Evolutionary conservation across 345 rosid genomes (phyloP), one percentile per base, ranked within the genome.

Genomic region (Gossypium herbaceum): DNA sequence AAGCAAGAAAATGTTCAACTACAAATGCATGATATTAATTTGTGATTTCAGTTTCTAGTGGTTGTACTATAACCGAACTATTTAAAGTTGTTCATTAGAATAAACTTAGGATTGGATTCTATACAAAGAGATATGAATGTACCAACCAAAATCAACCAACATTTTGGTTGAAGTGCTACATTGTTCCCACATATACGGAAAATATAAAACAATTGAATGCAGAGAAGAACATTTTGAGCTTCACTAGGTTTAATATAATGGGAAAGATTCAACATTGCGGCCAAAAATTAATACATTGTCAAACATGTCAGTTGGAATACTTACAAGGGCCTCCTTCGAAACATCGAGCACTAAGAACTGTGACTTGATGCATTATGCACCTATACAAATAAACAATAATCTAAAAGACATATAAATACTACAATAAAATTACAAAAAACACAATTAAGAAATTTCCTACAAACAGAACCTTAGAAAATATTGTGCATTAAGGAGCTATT

Each of bases 241-340:
- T 52, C 25, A 47, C 58, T 52, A 59, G 68, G 43, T 43, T 59
- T 15, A 68, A 66, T 29, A 65, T 34, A 61, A 45, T 12, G 48
- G 61, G 61, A 74, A 7, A 47, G 29, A 0, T 17, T 17, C 29
- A 2, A 16, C 66, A 25, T 13, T 15, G 19, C 22, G 9, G 50
- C 50, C 7, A 71, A 41, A 69, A 12, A 20, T 20, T 45, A 45
- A 51, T 51, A 56, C 72, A 44, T 58, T 58, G 19, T 11, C 16
- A 17, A 41, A 4, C 34, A 39, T 7, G 20, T 2, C 17, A 12
- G 66, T 27, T 34, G 25, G 68, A 79, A 73, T 67, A 71, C 79
- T 77, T 82, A 82, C 79, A 17, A 51, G 44, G n/a, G 74, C 59
- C 62, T 67, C 84, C 83, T 77, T 80, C 29, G 62, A 70, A 65